Base-by-base conservation (phyloP, 2,329 filamentous ascomycete genomes). In the Pseudogymnoascus sp. region DNA sequence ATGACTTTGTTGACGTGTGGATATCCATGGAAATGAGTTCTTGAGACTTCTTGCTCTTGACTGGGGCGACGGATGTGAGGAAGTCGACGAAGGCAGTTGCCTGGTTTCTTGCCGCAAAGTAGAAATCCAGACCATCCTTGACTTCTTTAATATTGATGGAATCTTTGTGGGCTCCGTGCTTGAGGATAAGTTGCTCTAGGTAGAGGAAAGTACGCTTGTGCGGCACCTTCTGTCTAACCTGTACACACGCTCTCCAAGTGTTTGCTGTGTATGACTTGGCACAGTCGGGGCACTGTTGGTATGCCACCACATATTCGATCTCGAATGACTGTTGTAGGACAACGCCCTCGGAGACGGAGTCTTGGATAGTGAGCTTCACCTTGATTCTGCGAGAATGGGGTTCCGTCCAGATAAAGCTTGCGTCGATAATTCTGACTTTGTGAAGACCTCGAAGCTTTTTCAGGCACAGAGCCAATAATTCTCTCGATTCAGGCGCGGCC, bases 91-190 rank as follows among this genome's bases (percentile, higher is more conserved):
- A 93, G 72, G 90, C 92, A 73, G 96, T 92, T 6, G 93, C 93
- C 71, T 96, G 90, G 73, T 97, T 99, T 71, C 91, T 83, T 65
- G 90, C 87, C 0, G 91, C 84, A 73, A 95, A 99, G 82, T 88
- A 99, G 76, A 99, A 99, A 75, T 99, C 95, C 65, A 99, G 87
- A 1, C 95, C 95, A 71, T 97, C 92, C 77, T 93, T 93, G 28
- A 91, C 90, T 78, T 99, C 95, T 75, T 96, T 97, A 79, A 99
- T 99, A 76, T 98, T 99, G 77, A 97, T 93, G 0, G 93, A 95
- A 70, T 99, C 93, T 68, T 86, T 85, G 76, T 96, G 93, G 3
- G 93, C 95, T 64, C 85, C 85, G 75, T 98, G 92, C 81, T 97
- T 98, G 71, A 99, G 81, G 71, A 99, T 96, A 64, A 98, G 83